These are phyloP conservation scores for Apiotrichum gracile DNA, from an alignment of 1,284 basidiomycete species.

Conservation along the genomic window DNA sequence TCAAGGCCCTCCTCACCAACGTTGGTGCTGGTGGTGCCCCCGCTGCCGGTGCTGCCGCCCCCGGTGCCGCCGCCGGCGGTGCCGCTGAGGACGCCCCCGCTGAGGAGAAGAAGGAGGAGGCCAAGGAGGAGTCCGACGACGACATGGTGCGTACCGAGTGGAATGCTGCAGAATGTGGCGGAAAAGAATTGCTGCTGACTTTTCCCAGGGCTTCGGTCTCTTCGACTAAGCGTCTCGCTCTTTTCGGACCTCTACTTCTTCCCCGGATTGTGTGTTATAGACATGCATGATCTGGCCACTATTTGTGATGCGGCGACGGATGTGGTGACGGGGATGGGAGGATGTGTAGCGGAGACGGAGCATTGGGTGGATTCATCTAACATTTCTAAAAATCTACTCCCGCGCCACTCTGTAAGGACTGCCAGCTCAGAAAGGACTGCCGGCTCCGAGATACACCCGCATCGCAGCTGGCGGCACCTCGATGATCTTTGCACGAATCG, in stretches of 20 bases:
- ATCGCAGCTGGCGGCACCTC: conserved; percentile 44
- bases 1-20: conserved; percentile 90
- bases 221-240: conserved; percentile 59
- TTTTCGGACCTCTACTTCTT: neutral
- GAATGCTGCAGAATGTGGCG: too few relatives aligned
- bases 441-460: conserved; percentile 43
- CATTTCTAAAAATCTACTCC: too few relatives aligned
- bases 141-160: conserved; percentile 80
- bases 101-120: conserved; percentile 80
- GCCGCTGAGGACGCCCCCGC: conserved; percentile 59
- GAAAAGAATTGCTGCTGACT: neutral
- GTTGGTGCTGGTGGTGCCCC: conserved; percentile 79
- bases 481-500: conserved; percentile 45
- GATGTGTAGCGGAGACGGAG: too few relatives aligned
- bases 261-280: conserved; percentile 1
- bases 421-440: conserved; percentile 43
- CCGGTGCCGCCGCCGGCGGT: conserved; percentile 56
- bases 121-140: conserved; percentile 68
- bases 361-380: too few relatives aligned
- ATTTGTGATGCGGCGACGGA: too few relatives aligned
- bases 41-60: conserved; percentile 55
- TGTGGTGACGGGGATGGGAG: too few relatives aligned
- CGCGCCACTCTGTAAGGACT: too few relatives aligned
- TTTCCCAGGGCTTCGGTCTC: conserved; percentile 65
- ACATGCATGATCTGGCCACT: conserved; percentile 16